Conservation (phyloP, 345 rosid genomes). For the Bruguiera sexangula region DNA sequence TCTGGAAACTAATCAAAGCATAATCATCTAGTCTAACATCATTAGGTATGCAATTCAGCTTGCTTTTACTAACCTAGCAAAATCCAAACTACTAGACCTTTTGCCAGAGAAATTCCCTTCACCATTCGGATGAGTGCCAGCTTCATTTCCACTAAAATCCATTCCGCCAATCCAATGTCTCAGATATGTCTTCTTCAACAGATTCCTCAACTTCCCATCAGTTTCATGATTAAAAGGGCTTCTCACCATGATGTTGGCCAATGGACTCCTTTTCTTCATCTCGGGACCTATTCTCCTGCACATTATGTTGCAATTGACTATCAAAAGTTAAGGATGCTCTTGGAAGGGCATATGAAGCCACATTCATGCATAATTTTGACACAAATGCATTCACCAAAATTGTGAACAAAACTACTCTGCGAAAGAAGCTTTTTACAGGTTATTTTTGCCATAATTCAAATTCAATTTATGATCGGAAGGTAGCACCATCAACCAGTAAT, state of each 20-base stretch:
- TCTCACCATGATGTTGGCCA: slow-evolving; percentile 30
- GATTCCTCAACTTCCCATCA: slow-evolving; percentile 72
- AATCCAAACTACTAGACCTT: slow-evolving; percentile 47
- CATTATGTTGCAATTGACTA: neutral
- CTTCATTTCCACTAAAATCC: slow-evolving; percentile 52
- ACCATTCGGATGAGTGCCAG: slow-evolving; percentile 31
- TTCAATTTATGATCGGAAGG: too few relatives aligned
- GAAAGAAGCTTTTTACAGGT: too few relatives aligned
- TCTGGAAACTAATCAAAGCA: slow-evolving; percentile 1
- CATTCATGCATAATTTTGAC: neutral
- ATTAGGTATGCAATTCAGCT: neutral
- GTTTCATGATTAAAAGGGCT: slow-evolving; percentile 37
- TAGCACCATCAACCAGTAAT: too few relatives aligned
- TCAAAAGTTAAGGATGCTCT: neutral
- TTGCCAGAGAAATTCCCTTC: slow-evolving; percentile 33
- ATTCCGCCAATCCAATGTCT: slow-evolving; percentile 62
- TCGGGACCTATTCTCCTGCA: slow-evolving; percentile 53
- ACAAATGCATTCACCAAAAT: too few relatives aligned
- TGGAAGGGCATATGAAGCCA: slow-evolving; percentile 1
- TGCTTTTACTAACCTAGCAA: slow-evolving; percentile 60
- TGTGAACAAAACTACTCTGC: too few relatives aligned
- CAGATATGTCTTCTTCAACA: slow-evolving; percentile 79
- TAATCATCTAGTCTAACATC: slow-evolving; percentile 3
- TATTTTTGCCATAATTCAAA: too few relatives aligned
- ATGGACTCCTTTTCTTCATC: slow-evolving; percentile 39